phyloP scores from a whole-genome alignment of 2,329 filamentous ascomycete species.

The Ophiostoma montium region DNA sequence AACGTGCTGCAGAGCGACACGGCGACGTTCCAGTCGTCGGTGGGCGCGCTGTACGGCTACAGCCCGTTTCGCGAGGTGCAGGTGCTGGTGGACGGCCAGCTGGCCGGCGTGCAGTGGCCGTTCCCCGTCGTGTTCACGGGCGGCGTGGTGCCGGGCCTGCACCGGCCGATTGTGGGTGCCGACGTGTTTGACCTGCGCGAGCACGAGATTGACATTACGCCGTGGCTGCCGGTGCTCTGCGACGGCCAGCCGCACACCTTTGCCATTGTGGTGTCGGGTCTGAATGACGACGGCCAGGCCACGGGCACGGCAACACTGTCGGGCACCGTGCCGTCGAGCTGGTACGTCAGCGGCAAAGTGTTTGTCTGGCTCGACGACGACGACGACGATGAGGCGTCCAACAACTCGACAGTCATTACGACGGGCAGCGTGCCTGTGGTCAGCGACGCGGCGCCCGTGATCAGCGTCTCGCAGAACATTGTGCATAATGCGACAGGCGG shows the following conservation, averaged over 20 bases:
- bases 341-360: slow-evolving; percentile 66
- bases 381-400: slow-evolving; percentile 14
- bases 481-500: slow-evolving; percentile 32
- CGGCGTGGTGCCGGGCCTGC: slow-evolving; percentile 61
- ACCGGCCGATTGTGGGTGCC: slow-evolving; percentile 64
- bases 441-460: slow-evolving; percentile 20
- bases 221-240: slow-evolving; percentile 56
- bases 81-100: slow-evolving; percentile 54
- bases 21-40: slow-evolving; percentile 41
- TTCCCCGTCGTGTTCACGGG: slow-evolving; percentile 75
- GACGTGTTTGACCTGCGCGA: slow-evolving; percentile 69
- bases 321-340: slow-evolving; percentile 46
- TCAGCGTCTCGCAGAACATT: slow-evolving; percentile 32
- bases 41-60: slow-evolving; percentile 47
- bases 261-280: slow-evolving; percentile 50
- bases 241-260: slow-evolving; percentile 54
- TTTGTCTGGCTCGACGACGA: slow-evolving; percentile 57
- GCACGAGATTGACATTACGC: slow-evolving; percentile 69
- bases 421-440: slow-evolving; percentile 22
- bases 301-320: slow-evolving; percentile 28
- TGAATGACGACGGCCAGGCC: slow-evolving; percentile 37
- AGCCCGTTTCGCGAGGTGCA: slow-evolving; percentile 70
- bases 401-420: slow-evolving; percentile 27
- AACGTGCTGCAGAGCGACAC: slow-evolving; percentile 54
- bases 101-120: slow-evolving; percentile 68